These are phyloP conservation scores for Aspergillus piperis DNA, from an alignment of 2,329 filamentous ascomycete genomes.

Conservation along the genomic window DNA sequence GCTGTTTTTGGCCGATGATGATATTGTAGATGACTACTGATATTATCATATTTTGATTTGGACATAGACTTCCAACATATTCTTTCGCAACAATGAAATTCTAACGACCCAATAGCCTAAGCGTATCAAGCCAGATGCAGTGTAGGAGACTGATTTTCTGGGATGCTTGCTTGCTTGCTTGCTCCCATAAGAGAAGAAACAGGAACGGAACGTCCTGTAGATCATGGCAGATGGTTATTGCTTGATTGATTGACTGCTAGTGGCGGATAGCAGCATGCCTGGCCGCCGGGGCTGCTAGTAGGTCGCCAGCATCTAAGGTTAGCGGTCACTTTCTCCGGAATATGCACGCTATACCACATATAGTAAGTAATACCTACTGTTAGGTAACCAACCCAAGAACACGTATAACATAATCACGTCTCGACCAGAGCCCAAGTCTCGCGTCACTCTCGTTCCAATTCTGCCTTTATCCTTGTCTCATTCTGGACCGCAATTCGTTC, in stretches of 20 bases:
- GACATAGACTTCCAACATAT: not conserved
- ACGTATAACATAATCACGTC: not conserved
- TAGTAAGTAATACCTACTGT: too few species aligned
- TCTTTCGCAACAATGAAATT: not conserved
- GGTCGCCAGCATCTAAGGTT: too few species aligned
- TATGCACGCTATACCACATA: too few species aligned
- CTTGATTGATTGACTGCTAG: too few species aligned
- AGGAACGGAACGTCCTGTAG: not conserved
- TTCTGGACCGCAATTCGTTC: not conserved
- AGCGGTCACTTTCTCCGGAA: too few species aligned
- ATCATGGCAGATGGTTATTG: too few species aligned
- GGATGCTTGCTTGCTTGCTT: not conserved
- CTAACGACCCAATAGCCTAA: not conserved
- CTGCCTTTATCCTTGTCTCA: not conserved
- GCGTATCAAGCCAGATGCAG: not conserved
- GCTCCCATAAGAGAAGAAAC: not conserved
- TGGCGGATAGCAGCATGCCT: too few species aligned
- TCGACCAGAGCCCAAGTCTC: not conserved
- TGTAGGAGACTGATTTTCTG: not conserved
- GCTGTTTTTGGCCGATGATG: constrained; percentile 76
- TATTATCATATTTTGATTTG: not conserved
- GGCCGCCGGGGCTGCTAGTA: too few species aligned
- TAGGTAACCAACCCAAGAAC: not conserved
- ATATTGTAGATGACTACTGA: constrained; percentile 70
- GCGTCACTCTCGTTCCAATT: not conserved